A percentile compares a stretch with the other conserved stretches of the same genome.
Evolutionary conservation across 1,284 basidiomycete genomes (phyloP).

Genomic region (Papiliotrema flavescens): DNA sequence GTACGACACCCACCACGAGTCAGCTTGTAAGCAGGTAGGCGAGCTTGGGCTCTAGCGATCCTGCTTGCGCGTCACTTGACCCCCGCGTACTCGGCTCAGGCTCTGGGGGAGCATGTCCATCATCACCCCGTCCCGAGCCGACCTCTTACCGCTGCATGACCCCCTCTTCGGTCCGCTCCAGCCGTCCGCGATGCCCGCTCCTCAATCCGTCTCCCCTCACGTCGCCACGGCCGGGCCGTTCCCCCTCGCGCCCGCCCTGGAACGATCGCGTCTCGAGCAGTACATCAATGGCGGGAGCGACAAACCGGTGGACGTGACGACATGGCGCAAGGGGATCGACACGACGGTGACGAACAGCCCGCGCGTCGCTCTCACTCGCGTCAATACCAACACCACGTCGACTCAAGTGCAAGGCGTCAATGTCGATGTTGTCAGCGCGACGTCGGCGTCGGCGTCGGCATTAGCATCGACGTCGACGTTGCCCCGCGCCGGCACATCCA

Average conservation of each 20-base stretch:
- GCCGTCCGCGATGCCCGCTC: slow-evolving; percentile 13
- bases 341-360: background rate
- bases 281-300: background rate
- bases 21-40: too few species aligned
- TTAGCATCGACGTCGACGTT: too few species aligned
- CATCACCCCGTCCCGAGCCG: slow-evolving; percentile 16
- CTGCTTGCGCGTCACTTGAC: too few species aligned
- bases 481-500: too few species aligned
- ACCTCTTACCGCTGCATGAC: slow-evolving; percentile 16
- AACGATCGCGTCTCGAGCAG: background rate
- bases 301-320: background rate
- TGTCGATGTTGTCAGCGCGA: too few species aligned
- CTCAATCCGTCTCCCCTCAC: slow-evolving; percentile 10
- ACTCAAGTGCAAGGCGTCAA: too few species aligned
- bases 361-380: background rate
- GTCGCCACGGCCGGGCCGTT: slow-evolving; percentile 4
- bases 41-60: too few species aligned
- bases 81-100: background rate
- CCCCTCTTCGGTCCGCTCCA: slow-evolving; percentile 11
- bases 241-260: background rate
- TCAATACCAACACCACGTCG: slow-evolving; percentile 6
- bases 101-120: slow-evolving; percentile 14
- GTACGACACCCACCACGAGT: too few species aligned
- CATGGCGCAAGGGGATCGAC: slow-evolving; percentile 1
- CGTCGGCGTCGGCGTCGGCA: too few species aligned